Conservation (phyloP, 2,329 filamentous ascomycete species). For the Colletotrichum liaoningense region DNA sequence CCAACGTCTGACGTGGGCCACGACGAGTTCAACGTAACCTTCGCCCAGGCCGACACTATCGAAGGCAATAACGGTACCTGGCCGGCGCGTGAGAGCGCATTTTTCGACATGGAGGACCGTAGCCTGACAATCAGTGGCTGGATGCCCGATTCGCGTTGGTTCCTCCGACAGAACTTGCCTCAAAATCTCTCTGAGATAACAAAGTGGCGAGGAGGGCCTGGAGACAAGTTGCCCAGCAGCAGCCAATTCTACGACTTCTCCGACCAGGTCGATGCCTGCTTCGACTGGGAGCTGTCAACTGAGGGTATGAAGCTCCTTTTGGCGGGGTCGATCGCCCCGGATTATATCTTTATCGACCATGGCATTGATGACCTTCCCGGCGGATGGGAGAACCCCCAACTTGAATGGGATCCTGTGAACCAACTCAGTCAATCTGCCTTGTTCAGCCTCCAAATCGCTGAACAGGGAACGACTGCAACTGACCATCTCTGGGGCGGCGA, state of each 20-base stretch:
- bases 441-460: constrained; percentile 16
- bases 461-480: constrained; percentile 38
- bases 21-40: constrained; percentile 10
- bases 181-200: constrained; percentile 45
- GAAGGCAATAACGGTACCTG: constrained; percentile 43
- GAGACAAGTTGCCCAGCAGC: constrained; percentile 5
- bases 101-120: constrained; percentile 49
- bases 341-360: constrained; percentile 54
- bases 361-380: constrained; percentile 37
- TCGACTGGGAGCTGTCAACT: constrained; percentile 58
- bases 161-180: constrained; percentile 48
- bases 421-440: constrained; percentile 44
- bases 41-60: constrained; percentile 38
- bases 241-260: constrained; percentile 43
- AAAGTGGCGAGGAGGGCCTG: constrained; percentile 37
- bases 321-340: constrained; percentile 47
- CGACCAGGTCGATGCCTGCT: constrained; percentile 51
- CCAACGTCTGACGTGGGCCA: not conserved
- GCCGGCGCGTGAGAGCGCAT: constrained; percentile 44
- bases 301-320: constrained; percentile 47
- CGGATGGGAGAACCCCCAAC: constrained; percentile 23
- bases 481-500: constrained; percentile 34
- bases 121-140: constrained; percentile 58
- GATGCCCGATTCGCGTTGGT: constrained; percentile 54
- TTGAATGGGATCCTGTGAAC: constrained; percentile 51